Evolutionary conservation across 345 rosid species (phyloP).

Genomic region (Excoecaria agallocha): DNA sequence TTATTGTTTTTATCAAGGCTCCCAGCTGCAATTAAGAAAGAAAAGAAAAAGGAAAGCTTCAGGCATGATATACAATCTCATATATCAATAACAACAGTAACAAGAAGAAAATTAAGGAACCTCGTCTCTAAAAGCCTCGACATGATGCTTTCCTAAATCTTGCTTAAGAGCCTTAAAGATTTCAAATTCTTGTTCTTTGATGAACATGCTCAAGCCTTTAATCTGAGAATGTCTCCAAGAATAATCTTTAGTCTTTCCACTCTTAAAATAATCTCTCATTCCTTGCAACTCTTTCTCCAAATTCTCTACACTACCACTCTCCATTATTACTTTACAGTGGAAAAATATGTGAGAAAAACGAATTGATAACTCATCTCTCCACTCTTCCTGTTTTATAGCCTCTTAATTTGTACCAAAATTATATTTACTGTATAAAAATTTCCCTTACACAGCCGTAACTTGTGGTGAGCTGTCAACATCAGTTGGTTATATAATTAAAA

Average conservation of each 20-base stretch:
- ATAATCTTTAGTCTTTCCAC: constrained; percentile 48
- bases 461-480: too few species aligned
- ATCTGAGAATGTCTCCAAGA: constrained; percentile 64
- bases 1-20: constrained; percentile 38
- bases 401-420: too few species aligned
- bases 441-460: too few species aligned
- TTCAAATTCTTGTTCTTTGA: constrained; percentile 38
- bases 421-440: too few species aligned
- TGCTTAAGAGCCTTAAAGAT: constrained; percentile 41
- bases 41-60: neutral
- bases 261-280: constrained; percentile 36
- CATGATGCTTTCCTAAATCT: constrained; percentile 65
- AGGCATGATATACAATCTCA: neutral
- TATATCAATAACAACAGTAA: too few species aligned
- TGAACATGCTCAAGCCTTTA: constrained; percentile 41
- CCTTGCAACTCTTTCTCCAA: constrained; percentile 35
- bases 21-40: constrained; percentile 52
- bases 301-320: neutral
- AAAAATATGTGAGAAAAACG: too few species aligned
- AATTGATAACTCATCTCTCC: too few species aligned
- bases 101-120: neutral
- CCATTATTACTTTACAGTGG: neutral
- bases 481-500: too few species aligned
- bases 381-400: too few species aligned
- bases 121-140: constrained; percentile 34